Evolutionary conservation across 2,329 filamentous ascomycete genomes (phyloP), one percentile per base, ranked within the genome.

Genomic region (Cercospora berteroae): DNA sequence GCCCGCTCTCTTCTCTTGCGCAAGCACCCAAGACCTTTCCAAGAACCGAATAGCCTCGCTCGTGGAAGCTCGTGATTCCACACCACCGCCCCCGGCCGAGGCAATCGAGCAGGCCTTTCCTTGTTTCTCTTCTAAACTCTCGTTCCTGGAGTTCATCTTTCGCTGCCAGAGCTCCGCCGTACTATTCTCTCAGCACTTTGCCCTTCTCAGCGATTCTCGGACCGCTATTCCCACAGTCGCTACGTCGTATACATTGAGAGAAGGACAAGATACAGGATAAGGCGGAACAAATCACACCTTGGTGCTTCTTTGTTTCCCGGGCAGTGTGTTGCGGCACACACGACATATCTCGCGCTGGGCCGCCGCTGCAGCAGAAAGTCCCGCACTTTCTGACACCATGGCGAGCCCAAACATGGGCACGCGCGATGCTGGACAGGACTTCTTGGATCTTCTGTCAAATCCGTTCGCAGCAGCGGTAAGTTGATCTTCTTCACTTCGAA

Each of bases 111-210:
- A 62, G 60, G 39, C 23, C 33, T 50, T 62, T 52, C 60, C 85
- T 87, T 52, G 84, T 83, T 44, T 78, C 76, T 78, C 76, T 25
- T 76, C 71, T 39, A 64, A 74, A 13, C n/a, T 83, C 78, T 29
- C 79, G 78, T 75, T 89, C 87, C 44, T 86, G 85, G 74, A 87
- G 89, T 76, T 89, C 52, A 57, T 57, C 52, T 57, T 57, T 57
- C 25, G 29, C 29, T 57, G 44, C 33, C 18, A 50, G 20, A 50
- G 18, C 44, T 50, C 44, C 18, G 10, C 44, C 18, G 44, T 10
- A 10, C 9, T 23, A 25, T 25, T 50, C 52, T 18, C n/a, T 16
- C 52, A 27, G 48, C 48, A n/a, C 7, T 31, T 25, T 29, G 13
- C 29, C 25, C 52, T 29, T 10, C 27, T 29, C 25, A 25, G 25